A percentile compares a stretch with the other conserved stretches of the same genome.
phyloP scores from a whole-genome alignment of 768 basidiomycete species.

The Serendipita vermifera region DNA sequence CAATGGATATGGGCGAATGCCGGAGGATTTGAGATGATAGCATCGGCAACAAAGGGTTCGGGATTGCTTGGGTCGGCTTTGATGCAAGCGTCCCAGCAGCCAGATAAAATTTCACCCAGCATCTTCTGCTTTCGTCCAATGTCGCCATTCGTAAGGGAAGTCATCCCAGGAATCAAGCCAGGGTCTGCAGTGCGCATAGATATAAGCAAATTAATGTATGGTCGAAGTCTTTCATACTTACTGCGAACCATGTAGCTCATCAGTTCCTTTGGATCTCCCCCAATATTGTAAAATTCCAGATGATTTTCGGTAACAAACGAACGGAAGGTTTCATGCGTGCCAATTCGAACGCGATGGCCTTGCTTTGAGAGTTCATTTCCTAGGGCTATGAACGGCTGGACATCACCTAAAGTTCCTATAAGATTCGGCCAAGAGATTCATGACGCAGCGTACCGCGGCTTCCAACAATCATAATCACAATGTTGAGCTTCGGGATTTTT shows the following conservation, averaged over 20 bases:
- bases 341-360: constrained; percentile 48
- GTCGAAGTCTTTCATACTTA: constrained; percentile 22
- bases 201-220: too few relatives aligned
- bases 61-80: constrained; percentile 34
- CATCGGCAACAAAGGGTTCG: constrained; percentile 42
- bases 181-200: constrained; percentile 32
- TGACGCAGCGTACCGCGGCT: constrained; percentile 36
- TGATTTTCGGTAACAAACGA: constrained; percentile 38
- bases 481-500: constrained; percentile 29
- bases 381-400: constrained; percentile 52
- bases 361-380: constrained; percentile 36
- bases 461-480: constrained; percentile 57
- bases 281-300: constrained; percentile 47
- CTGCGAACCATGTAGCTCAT: constrained; percentile 68
- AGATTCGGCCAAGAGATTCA: neutral
- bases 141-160: constrained; percentile 47
- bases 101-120: constrained; percentile 47
- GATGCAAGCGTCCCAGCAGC: constrained; percentile 44
- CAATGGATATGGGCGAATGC: constrained; percentile 54
- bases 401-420: constrained; percentile 34
- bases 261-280: constrained; percentile 48
- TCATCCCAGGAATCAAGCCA: constrained; percentile 47
- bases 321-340: constrained; percentile 47
- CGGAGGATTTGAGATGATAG: constrained; percentile 56
- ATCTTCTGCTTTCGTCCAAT: constrained; percentile 45